Base-by-base conservation (phyloP, 2,329 filamentous ascomycete species). In the Cadophora luteo-olivacea region DNA sequence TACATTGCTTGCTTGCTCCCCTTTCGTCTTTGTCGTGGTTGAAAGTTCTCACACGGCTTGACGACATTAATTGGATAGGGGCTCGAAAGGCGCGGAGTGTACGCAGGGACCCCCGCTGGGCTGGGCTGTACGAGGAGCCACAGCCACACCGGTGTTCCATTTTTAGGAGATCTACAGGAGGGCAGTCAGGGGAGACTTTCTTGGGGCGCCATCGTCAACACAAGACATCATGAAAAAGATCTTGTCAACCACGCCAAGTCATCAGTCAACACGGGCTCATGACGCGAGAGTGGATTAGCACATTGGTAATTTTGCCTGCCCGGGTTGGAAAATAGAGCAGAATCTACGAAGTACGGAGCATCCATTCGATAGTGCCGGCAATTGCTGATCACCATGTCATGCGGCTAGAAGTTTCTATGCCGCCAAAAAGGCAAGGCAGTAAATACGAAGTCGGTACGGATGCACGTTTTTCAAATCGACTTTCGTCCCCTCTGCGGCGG, bases 101-200 rank as follows among this genome's bases (percentile, higher is more conserved):
- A 45, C 14, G 41, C 41, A 49, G n/a, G 45, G 45, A 22, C 45
- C 32, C 19, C n/a, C 12, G 29, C 25, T 55, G 32, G 12, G 29
- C 45, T 49, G 45, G 11, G 45, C 45, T 49, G 57, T 60, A 60
- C 57, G 57, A 60, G 36, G 22, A 49, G 38, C 36, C 57, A 60
- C 33, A 60, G 57, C 57, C 57, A 60, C 57, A 60, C 45, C 8
- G 22, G 19, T 22, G 38, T 60, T 58, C 57, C 57, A 60, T 60
- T 60, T 60, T 41, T 60, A 60, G 57, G 33, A 60, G 57, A 60
- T 60, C 57, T 45, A 60, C 57, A 60, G 57, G 57, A 60, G 33
- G 24, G 29, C 33, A 33, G 52, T 32, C 52, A 55, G 52, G 52
- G 52, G 29, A n/a, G 4, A n/a, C 36, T n/a, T 19, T 55, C 29